Base-by-base conservation (phyloP, 2,329 filamentous ascomycete genomes). In the Exophiala sp. region DNA sequence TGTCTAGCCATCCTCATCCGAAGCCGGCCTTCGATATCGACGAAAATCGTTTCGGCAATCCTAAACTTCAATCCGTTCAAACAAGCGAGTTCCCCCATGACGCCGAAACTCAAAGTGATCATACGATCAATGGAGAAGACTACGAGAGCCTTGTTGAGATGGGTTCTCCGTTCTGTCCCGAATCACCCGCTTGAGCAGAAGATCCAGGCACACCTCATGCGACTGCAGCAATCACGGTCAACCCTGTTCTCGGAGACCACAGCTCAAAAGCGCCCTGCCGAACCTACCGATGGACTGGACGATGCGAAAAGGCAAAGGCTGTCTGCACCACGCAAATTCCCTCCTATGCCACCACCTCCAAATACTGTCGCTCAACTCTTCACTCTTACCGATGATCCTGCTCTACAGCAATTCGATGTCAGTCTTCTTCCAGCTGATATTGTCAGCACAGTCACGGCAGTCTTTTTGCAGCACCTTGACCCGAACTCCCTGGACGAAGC, bases 121-220 rank as follows among this genome's bases (percentile, higher is more conserved):
- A 78, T 95, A 54, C 88, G 84, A 68, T 97, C 91, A 3, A 93
- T 98, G 82, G 91, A 96, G 67, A 88, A 95, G 65, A 98, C 93
- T 19, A 86, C 86, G 2, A 81, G 89, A 61, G 82, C 89, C 59
- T 72, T 98, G 40, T 75, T 97, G 32, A 78, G 90, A 46, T 90
- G 96, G 68, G 73, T 95, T 46, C 75, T 85, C 59, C 91, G 91
- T 71, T 89, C 90, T 62, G 89, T 93, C 60, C 86, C 87, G 2
- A 85, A 86, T 48, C 86, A 89, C 59, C 82, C 87, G 0, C 74
- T 89, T 46, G 77, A 79, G 18, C 78, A 77, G 0, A 84, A 87
- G 54, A 93, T 98, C 66, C 87, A 95, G 60, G 86, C 93, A 64
- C 84, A 95, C 63, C 74, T 95, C 14, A 88, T 95, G 61, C 81